Evolutionary conservation across 176 grass and related monocot species (phyloP), one percentile per base, ranked within the genome.

Genomic region (Ensete glaucum): DNA sequence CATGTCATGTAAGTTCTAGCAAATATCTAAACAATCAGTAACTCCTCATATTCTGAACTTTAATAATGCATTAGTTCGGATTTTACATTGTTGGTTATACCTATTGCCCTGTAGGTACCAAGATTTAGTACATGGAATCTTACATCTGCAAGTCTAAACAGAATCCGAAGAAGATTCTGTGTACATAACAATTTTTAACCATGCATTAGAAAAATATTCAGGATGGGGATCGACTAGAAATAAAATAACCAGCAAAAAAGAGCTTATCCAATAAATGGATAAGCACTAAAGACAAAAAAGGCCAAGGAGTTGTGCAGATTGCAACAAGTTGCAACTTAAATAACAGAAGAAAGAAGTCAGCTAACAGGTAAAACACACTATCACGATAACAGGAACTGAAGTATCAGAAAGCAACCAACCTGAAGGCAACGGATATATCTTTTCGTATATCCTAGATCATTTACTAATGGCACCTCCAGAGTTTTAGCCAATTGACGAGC

Each of bases 371-470:
- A 56, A 3, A 56, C 14, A 15, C 14, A 56, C 16, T 56, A 56
- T 56, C 54, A 56, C 4, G 34, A 43, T 5, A 43, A 43, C 34
- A 56, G 16, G 54, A 56, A 56, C 54, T 43, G 34, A 56, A 15
- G 54, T 15, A 56, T 3, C 54, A 56, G 16, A 67, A 21, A 77
- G 62, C 62, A 53, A 1, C 62, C 63, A 90, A 96, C 93, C 89
- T 96, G 93, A 79, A 96, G 93, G 71, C 93, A 96, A 72, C 93
- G 90, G 43, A 96, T 89, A 51, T 96, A 96, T 92, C 93, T 85
- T 90, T 96, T 96, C 1, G 89, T 96, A 64, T 96, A 96, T 73
- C 93, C 93, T 83, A 96, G 86, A 82, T 96, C 93, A 90, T 96
- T 96, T 78, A 96, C 93, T 83, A 96, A 86, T 24, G 93, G 93